Conservation (phyloP, 768 basidiomycete species). For the Lanmaoa pseudosensibilis region DNA sequence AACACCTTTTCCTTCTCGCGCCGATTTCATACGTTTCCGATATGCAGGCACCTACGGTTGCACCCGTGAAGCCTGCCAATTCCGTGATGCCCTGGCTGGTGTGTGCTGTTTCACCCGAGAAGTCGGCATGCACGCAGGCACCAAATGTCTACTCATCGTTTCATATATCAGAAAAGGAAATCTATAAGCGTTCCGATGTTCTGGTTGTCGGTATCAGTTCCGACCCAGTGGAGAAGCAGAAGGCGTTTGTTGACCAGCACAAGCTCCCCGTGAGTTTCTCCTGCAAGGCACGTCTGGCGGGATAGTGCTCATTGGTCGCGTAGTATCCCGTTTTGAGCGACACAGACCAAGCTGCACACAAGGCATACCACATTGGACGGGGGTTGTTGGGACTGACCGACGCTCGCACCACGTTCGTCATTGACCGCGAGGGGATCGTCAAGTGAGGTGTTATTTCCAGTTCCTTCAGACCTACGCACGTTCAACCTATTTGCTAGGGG, state of each 20-base stretch:
- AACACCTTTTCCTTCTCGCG: background rate
- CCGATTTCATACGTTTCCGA: background rate
- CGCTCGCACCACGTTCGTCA: constrained; percentile 72
- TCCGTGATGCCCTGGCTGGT: constrained; percentile 77
- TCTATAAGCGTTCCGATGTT: constrained; percentile 63
- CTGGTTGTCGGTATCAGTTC: constrained; percentile 73
- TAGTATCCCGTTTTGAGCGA: constrained; percentile 85
- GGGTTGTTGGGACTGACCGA: constrained; percentile 64
- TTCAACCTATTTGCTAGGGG: constrained; percentile 41
- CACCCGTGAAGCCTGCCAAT: constrained; percentile 79
- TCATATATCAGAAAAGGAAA: constrained; percentile 51
- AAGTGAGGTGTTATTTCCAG: constrained; percentile 40
- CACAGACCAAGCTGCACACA: constrained; percentile 55
- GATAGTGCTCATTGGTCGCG: background rate
- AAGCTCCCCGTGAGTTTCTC: constrained; percentile 53
- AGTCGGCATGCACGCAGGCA: background rate
- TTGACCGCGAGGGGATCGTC: constrained; percentile 69
- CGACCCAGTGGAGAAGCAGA: constrained; percentile 72
- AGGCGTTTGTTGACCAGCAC: constrained; percentile 69
- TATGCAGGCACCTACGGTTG: constrained; percentile 68
- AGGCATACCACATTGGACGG: constrained; percentile 65
- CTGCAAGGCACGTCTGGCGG: background rate
- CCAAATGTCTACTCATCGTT: background rate
- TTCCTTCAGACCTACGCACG: constrained; percentile 2
- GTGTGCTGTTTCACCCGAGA: constrained; percentile 19